Evolutionary conservation across 1,284 basidiomycete genomes (phyloP), one percentile per base, ranked within the genome.

Genomic region (Ganoderma sp.): DNA sequence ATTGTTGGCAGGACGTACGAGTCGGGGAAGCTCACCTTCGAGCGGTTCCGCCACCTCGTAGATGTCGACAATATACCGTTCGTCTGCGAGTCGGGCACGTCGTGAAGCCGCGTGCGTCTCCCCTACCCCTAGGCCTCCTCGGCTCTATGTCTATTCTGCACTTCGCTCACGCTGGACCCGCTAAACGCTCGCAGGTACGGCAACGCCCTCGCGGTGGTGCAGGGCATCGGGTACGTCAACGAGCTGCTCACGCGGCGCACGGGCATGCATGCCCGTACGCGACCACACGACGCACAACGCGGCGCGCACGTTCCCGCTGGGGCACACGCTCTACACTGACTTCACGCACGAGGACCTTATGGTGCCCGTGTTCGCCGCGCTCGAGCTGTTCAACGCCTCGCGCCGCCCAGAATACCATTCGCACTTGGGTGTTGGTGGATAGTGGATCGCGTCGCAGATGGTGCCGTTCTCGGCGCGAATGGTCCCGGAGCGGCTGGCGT

Each of bases 271-370:
- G 37, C 85, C 86, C 0, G 88, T 92, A 7, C 76, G 76, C 32
- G 93, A 95, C 78, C 76, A 82, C 68, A 95, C 93, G 0, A 90
- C 90, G 72, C 92, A 90, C 14, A 95, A 95, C 79, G 77, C 80
- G 3, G 95, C 94, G 0, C 84, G 95, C 39, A 92, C 91, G 0
- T 96, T 96, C 79, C 94, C 95, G 7, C 84, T 93, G 10, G 76
- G 88, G 71, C 84, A 86, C 37, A 81, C 81, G 1, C 75, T 93
- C 61, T 93, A 90, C 72, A 87, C 85, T 25, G 93, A 95, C 78
- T 94, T 95, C 78, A 89, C 91, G 22, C 92, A 95, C 77, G 93
- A 95, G 75, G 91, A 93, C 77, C 82, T 90, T 73, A 92, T 95
- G 87, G 82, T 94, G 39, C 88, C 91, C 57, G 90, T 94, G 63